Evolutionary conservation across 2,329 filamentous ascomycete genomes (phyloP).

Genomic region (Cephalotrichum gorgonifer): DNA sequence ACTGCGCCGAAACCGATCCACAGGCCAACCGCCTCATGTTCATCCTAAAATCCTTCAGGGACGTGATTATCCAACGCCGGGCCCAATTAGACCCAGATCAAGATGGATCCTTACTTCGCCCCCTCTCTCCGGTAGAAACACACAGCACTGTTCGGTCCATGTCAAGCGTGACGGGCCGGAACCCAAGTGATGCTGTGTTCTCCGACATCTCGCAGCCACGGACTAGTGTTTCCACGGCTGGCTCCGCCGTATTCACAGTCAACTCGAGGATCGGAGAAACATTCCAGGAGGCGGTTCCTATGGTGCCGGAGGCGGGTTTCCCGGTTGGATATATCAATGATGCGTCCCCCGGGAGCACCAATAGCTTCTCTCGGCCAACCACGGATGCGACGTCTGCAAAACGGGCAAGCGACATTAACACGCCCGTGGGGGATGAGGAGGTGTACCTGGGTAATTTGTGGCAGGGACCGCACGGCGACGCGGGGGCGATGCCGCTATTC

Average conservation of each 20-base stretch:
- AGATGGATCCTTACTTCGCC: background rate
- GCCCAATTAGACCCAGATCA: background rate
- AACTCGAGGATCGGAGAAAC: background rate
- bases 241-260: background rate
- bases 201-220: background rate
- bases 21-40: constrained; percentile 38
- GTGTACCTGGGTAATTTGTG: constrained; percentile 1
- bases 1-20: constrained; percentile 35
- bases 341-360: constrained; percentile 1
- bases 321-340: background rate
- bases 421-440: constrained; percentile 1
- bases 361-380: background rate
- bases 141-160: background rate
- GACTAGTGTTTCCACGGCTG: background rate
- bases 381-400: background rate
- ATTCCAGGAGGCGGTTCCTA: background rate
- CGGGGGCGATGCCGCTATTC: background rate
- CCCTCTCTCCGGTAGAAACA: background rate
- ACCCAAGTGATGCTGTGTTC: background rate
- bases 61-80: background rate
- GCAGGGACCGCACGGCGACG: background rate
- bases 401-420: background rate
- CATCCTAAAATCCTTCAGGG: constrained; percentile 37
- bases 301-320: background rate
- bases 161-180: background rate